Conservation (phyloP, 73 alveolate species). For the Paramecium octaurelia region DNA sequence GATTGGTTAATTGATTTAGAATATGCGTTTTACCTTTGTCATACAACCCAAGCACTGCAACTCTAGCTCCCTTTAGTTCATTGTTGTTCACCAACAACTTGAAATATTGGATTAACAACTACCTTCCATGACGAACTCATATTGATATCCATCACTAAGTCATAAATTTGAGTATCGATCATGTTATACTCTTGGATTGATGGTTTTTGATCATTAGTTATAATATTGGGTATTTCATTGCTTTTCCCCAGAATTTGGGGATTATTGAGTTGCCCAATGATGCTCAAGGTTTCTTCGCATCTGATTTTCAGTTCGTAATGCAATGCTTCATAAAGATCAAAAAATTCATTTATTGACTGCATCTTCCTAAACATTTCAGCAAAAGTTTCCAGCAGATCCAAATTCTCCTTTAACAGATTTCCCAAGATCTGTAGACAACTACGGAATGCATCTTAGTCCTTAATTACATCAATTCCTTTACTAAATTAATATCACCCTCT, state of each 20-base stretch:
- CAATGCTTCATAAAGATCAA: slow-evolving; percentile 42
- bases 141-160: background rate
- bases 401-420: background rate
- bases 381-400: slow-evolving; percentile 6
- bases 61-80: slow-evolving; percentile 28
- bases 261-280: background rate
- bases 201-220: background rate
- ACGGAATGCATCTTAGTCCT: slow-evolving; percentile 42
- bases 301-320: slow-evolving; percentile 38
- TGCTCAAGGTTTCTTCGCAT: background rate
- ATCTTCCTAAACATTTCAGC: background rate
- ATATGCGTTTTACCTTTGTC: slow-evolving; percentile 60
- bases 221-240: background rate
- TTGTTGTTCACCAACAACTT: background rate
- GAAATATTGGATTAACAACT: background rate
- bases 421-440: background rate
- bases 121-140: slow-evolving; percentile 37
- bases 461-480: background rate
- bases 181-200: background rate
- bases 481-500: background rate
- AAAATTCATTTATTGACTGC: background rate
- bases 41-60: slow-evolving; percentile 54
- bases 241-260: background rate
- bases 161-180: background rate
- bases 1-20: slow-evolving; percentile 14